phyloP scores from a whole-genome alignment of 164 flowering plant genomes.

The Macadamia tetraphylla region DNA sequence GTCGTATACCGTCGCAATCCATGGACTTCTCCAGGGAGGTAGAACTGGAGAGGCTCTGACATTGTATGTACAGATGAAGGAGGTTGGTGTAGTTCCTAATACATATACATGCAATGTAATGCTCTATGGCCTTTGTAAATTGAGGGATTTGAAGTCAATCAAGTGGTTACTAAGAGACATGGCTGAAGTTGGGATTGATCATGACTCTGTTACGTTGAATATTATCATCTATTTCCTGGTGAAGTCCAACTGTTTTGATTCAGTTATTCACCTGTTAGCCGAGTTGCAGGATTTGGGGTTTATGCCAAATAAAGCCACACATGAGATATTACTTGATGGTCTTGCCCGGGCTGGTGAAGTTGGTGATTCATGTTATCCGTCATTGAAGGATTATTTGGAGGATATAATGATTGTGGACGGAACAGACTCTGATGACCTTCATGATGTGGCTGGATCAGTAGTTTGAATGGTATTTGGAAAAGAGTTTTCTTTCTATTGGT shows the following conservation, averaged over 20 bases:
- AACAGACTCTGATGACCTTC: conserved; percentile 23
- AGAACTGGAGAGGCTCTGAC: conserved; percentile 36
- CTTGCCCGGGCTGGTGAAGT: conserved; percentile 12
- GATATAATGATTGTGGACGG: conserved; percentile 7
- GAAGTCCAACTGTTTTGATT: conserved; percentile 13
- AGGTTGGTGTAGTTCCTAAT: conserved; percentile 41
- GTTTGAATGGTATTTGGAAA: conserved; percentile 15
- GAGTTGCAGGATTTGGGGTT: conserved; percentile 29
- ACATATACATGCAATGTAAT: conserved; percentile 34
- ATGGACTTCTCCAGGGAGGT: conserved; percentile 43
- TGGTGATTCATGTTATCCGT: conserved; percentile 11
- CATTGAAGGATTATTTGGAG: conserved; percentile 10
- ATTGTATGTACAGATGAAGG: conserved; percentile 51
- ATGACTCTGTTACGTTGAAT: conserved; percentile 15
- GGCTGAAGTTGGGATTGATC: conserved; percentile 25
- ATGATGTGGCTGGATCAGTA: conserved; percentile 26
- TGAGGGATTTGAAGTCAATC: conserved; percentile 32
- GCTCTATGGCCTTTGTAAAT: conserved; percentile 35
- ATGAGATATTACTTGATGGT: conserved; percentile 10
- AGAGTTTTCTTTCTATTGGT: too few relatives aligned
- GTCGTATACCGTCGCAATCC: conserved; percentile 43
- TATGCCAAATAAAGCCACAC: conserved; percentile 23
- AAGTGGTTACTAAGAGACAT: conserved; percentile 32
- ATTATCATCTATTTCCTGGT: conserved; percentile 24
- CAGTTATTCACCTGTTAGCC: conserved; percentile 19